A percentile compares a stretch with the other conserved stretches of the same genome.
Conservation (phyloP, 2,329 filamentous ascomycete genomes). For the Tolypocladium guangdongense region DNA sequence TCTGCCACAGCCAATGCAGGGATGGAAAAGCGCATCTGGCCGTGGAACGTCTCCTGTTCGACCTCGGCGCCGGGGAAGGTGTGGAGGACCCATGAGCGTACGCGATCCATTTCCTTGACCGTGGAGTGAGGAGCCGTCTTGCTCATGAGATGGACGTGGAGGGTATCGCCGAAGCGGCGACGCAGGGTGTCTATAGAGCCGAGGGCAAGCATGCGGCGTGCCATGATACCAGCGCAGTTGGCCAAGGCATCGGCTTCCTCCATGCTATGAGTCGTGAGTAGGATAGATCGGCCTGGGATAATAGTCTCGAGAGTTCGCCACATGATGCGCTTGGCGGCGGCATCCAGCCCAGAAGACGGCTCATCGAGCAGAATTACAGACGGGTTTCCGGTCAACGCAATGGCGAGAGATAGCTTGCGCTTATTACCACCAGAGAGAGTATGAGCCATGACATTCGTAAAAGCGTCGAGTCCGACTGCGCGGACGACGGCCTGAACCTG, state of each 20-base stretch:
- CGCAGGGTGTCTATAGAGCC: conserved; percentile 66
- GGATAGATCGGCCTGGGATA: conserved; percentile 62
- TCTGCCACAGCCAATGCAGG: conserved; percentile 12
- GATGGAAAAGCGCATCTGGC: conserved; percentile 77
- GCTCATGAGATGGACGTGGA: conserved; percentile 75
- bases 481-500: conserved; percentile 71
- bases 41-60: conserved; percentile 68
- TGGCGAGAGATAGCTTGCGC: conserved; percentile 83
- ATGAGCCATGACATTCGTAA: conserved; percentile 62
- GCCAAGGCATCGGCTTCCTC: conserved; percentile 89
- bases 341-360: conserved; percentile 80
- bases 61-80: conserved; percentile 55
- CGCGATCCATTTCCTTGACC: conserved; percentile 52
- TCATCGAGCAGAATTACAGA: conserved; percentile 82
- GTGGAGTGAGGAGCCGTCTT: conserved; percentile 62
- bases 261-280: conserved; percentile 91
- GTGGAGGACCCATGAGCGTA: conserved; percentile 54
- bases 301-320: conserved; percentile 74
- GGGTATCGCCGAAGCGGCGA: conserved; percentile 62
- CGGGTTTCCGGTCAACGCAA: conserved; percentile 87
- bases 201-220: conserved; percentile 72
- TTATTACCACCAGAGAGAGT: conserved; percentile 86
- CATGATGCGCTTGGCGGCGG: conserved; percentile 84
- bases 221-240: conserved; percentile 74
- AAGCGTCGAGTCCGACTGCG: conserved; percentile 67